Base-by-base conservation (phyloP, 176 grass and related monocot genomes). In the Bolboschoenus planiculmis region DNA sequence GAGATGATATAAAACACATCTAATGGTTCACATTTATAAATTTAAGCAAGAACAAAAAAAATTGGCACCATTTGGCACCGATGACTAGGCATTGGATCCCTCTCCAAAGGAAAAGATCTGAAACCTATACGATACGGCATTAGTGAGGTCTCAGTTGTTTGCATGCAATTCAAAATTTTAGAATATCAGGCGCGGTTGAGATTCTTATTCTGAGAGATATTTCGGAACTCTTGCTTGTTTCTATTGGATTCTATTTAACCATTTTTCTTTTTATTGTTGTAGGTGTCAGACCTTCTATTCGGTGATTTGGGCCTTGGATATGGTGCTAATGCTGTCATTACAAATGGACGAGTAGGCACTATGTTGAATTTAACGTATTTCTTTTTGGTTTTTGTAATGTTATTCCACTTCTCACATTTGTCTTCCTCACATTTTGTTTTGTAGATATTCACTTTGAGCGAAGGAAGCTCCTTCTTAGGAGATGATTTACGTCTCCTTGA, bases 301-400 rank as follows among this genome's bases (percentile, higher is more conserved):
- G 84, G 83, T 37, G 79, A 93, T 75, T 39, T 98, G 66, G 90
- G 90, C 42, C 88, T 95, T 88, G 84, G 85, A 85, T 93, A 88
- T 87, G 90, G 92, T 76, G 83, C 87, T 83, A 98, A 93, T 95
- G 96, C 87, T 88, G 92, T 95, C 35, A 90, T 95, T 83, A 98
- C 96, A 72, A 98, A 98, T 95, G 96, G 96, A 83, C 86, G 96
- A 86, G 92, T 98, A 89, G 88, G 92, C 68, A 78, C 83, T 80
- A 61, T 78, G 40, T 31, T 70, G 29, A 60, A 23, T 56, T 47
- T 21, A 29, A 80, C 89, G 24, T 55, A 78, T 85, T 40, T 56
- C 35, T 63, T 87, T 48, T 53, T 79, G 66, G 47, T 27, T 84
- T 81, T 82, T 35, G 24, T 65, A 11, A 33, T 62, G 5, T 88